These are phyloP conservation scores for Yamadazyma takamatsuzukensis DNA, from an alignment of 805 yeast genomes.

Conservation along the genomic window DNA sequence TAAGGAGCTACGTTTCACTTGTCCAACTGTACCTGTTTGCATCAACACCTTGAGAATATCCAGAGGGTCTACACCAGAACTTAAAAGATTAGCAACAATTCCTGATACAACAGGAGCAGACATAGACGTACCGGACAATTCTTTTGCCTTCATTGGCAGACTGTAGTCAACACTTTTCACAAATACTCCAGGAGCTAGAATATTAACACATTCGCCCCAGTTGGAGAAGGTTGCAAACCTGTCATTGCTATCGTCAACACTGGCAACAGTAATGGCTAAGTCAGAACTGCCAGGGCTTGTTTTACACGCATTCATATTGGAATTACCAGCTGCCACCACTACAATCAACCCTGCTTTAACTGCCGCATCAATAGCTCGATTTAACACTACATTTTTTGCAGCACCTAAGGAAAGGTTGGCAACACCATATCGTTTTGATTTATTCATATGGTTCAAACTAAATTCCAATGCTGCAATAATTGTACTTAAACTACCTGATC, in stretches of 20 bases:
- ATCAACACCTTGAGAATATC: slow-evolving; percentile 42
- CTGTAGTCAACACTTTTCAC: slow-evolving; percentile 53
- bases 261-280: slow-evolving; percentile 78
- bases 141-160: slow-evolving; percentile 19
- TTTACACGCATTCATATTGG: slow-evolving; percentile 70
- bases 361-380: slow-evolving; percentile 76
- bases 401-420: slow-evolving; percentile 85
- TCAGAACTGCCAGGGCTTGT: slow-evolving; percentile 84
- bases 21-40: slow-evolving; percentile 44
- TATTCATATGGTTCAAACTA: slow-evolving; percentile 55
- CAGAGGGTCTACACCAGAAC: slow-evolving; percentile 43
- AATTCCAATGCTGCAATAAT: slow-evolving; percentile 66
- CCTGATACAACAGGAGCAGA: slow-evolving; percentile 77
- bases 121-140: slow-evolving; percentile 77
- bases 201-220: slow-evolving; percentile 89
- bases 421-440: slow-evolving; percentile 43
- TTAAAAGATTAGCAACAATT: slow-evolving; percentile 50
- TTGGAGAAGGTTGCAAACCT: slow-evolving; percentile 76
- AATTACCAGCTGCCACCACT: slow-evolving; percentile 87
- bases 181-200: slow-evolving; percentile 77
- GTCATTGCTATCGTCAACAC: slow-evolving; percentile 74
- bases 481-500: slow-evolving; percentile 67
- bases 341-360: slow-evolving; percentile 65
- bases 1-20: slow-evolving; percentile 45
- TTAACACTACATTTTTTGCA: slow-evolving; percentile 57